These are phyloP conservation scores for Carex cristatella DNA, from an alignment of 176 grass and related monocot species.

Conservation along the genomic window DNA sequence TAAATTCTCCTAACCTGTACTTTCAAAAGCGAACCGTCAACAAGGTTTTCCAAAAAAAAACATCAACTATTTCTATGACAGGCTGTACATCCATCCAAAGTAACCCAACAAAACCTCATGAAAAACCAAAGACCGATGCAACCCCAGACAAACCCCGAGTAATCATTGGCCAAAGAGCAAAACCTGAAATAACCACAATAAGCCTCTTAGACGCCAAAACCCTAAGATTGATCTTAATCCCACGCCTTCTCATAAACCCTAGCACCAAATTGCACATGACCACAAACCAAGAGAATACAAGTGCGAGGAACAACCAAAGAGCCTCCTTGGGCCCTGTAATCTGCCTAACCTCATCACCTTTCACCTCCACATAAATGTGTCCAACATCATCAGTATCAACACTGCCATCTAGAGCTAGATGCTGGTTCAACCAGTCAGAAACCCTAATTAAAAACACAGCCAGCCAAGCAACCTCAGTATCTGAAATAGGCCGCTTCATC, in stretches of 20 bases:
- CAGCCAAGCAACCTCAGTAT: constrained; percentile 80
- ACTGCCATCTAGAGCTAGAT: constrained; percentile 33
- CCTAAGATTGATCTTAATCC: constrained; percentile 70
- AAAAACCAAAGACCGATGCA: not conserved
- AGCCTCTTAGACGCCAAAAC: constrained; percentile 68
- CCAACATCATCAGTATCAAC: constrained; percentile 11
- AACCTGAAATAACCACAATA: constrained; percentile 27
- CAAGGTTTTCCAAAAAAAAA: not conserved
- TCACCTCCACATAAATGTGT: constrained; percentile 34
- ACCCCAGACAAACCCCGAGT: constrained; percentile 17
- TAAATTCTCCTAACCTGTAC: not conserved
- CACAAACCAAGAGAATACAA: constrained; percentile 38
- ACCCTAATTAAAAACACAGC: constrained; percentile 51
- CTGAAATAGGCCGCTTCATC: constrained; percentile 71
- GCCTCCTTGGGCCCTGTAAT: constrained; percentile 49
- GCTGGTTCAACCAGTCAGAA: constrained; percentile 55
- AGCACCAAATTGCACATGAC: constrained; percentile 38
- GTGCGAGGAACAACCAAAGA: constrained; percentile 27
- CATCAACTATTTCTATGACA: constrained; percentile 9
- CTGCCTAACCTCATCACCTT: constrained; percentile 28
- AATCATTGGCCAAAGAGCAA: constrained; percentile 21
- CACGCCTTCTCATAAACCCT: constrained; percentile 49
- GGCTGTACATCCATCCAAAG: constrained; percentile 19
- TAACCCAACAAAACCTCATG: not conserved
- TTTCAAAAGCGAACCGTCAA: not conserved